Conservation (phyloP, 306 rosid genomes). For the Rosa persica region DNA sequence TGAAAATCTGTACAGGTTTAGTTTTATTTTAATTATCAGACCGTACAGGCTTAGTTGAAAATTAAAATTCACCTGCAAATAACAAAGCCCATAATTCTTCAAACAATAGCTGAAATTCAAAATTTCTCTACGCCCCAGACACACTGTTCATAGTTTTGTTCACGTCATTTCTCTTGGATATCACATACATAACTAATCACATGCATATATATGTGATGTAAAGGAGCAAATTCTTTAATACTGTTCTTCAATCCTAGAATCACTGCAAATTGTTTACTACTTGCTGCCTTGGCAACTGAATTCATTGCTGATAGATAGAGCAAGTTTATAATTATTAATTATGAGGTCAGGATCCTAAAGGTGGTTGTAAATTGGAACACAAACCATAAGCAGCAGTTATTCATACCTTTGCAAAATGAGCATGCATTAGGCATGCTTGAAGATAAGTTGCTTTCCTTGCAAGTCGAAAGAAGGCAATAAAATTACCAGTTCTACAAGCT, state of each 20-base stretch:
- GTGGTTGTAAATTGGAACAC: slow-evolving; percentile 17
- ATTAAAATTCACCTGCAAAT: neutral
- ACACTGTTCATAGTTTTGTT: neutral
- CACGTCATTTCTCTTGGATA: neutral
- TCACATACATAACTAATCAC: neutral
- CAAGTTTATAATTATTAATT: slow-evolving; percentile 14
- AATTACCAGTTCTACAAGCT: slow-evolving; percentile 89
- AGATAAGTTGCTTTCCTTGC: slow-evolving; percentile 92
- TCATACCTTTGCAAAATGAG: slow-evolving; percentile 93
- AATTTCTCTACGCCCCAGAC: neutral
- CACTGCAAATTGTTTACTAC: slow-evolving; percentile 23
- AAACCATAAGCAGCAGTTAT: slow-evolving; percentile 25
- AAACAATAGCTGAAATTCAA: neutral
- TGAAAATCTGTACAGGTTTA: neutral
- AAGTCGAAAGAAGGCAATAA: slow-evolving; percentile 85
- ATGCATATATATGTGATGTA: neutral
- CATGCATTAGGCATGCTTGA: slow-evolving; percentile 99
- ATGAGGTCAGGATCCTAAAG: slow-evolving; percentile 22
- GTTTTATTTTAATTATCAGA: neutral
- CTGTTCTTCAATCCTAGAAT: slow-evolving; percentile 16
- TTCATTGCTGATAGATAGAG: slow-evolving; percentile 12
- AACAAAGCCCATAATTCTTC: neutral
- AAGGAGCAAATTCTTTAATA: neutral
- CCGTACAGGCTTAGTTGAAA: neutral
- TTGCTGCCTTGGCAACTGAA: slow-evolving; percentile 17